Evolutionary conservation across 2,329 filamentous ascomycete species (phyloP).

Genomic region (Fusarium cyanostomum): DNA sequence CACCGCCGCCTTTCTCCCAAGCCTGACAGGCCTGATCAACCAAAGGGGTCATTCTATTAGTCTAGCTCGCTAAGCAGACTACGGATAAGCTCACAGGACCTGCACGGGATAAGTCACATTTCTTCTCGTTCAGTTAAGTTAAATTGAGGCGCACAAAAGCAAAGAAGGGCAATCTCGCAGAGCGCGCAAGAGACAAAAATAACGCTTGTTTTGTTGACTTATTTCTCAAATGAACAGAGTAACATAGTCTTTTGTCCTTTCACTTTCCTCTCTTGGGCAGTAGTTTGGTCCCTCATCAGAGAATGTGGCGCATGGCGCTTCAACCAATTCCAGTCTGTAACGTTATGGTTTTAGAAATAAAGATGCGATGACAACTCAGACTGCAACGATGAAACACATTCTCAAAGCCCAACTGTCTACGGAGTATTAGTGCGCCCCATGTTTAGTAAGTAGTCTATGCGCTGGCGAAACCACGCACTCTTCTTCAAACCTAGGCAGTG

Average conservation of each 20-base stretch:
- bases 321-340: conserved; percentile 28
- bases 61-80: neutral
- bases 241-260: neutral
- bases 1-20: conserved; percentile 16
- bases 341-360: neutral
- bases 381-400: conserved; percentile 10
- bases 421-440: neutral
- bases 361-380: neutral
- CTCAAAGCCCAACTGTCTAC: neutral
- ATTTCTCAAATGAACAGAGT: conserved; percentile 11
- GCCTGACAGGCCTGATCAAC: neutral
- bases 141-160: conserved; percentile 2
- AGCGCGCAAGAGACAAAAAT: conserved; percentile 27
- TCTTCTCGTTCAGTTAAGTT: neutral
- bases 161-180: conserved; percentile 24
- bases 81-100: too few species aligned
- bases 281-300: conserved; percentile 13
- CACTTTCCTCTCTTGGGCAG: conserved; percentile 18
- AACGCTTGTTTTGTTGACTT: conserved; percentile 29
- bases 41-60: neutral
- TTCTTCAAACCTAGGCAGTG: neutral
- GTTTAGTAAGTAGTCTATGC: conserved; percentile 5
- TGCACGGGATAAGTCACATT: neutral
- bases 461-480: conserved; percentile 12
- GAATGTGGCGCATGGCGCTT: conserved; percentile 27